Evolutionary conservation across 208 protist species (phyloP).

Genomic region (Leishmania tropica): DNA sequence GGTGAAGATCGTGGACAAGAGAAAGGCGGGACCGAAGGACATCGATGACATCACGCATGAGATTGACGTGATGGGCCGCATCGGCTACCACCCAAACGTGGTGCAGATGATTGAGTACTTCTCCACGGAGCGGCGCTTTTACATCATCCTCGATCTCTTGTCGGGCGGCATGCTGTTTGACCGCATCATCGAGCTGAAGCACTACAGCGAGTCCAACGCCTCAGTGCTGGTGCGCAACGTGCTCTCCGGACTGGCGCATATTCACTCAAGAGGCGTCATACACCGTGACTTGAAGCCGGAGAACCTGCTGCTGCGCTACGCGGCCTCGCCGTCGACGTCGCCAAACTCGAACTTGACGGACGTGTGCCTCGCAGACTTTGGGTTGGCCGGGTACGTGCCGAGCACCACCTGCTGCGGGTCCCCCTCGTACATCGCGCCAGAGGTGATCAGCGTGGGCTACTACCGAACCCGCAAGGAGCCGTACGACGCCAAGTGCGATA

Average conservation of each 20-base stretch:
- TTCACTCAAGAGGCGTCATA: conserved; percentile 98
- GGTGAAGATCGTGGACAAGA: conserved; percentile 86
- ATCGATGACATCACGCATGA: conserved; percentile 77
- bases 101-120: conserved; percentile 96
- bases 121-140: conserved; percentile 75
- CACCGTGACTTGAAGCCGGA: conserved; percentile 99
- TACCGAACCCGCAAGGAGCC: conserved; percentile 40
- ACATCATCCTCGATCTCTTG: conserved; percentile 98
- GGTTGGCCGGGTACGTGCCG: conserved; percentile 91
- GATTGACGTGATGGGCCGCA: conserved; percentile 71
- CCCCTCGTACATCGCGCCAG: conserved; percentile 82
- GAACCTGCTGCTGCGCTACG: conserved; percentile 98
- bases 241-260: conserved; percentile 93
- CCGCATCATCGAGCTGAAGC: conserved; percentile 93
- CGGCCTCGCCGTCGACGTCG: conserved; percentile 41
- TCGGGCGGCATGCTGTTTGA: conserved; percentile 98
- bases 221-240: conserved; percentile 97
- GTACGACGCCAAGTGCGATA: conserved; percentile 82
- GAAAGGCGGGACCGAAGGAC: conserved; percentile 66
- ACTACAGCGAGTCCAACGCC: conserved; percentile 97
- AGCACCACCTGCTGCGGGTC: conserved; percentile 79
- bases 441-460: conserved; percentile 80
- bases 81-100: conserved; percentile 77
- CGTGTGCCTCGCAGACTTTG: conserved; percentile 98
- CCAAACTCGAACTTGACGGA: conserved; percentile 60